These are phyloP conservation scores for Pyrus communis DNA, from an alignment of 306 rosid species.

Conservation along the genomic window DNA sequence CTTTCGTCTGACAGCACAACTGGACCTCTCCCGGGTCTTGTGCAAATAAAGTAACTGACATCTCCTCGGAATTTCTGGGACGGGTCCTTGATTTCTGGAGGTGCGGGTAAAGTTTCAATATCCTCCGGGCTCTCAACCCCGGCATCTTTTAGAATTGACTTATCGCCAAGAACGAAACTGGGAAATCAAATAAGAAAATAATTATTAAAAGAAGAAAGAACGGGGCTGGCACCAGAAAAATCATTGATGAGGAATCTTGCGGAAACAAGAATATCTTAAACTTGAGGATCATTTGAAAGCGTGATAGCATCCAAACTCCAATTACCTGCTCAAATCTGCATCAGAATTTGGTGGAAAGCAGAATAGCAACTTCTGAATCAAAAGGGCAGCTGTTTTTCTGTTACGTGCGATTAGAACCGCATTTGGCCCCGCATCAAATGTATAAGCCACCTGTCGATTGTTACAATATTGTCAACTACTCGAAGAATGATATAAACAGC, in stretches of 20 bases:
- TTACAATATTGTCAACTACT: background rate
- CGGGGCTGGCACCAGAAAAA: background rate
- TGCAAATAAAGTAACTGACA: conserved; percentile 91
- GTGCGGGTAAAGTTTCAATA: conserved; percentile 63
- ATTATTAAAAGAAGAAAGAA: background rate
- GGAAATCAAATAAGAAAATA: background rate
- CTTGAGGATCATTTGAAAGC: background rate
- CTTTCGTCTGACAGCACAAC: conserved; percentile 64
- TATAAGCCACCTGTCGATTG: conserved; percentile 77
- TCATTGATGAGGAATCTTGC: background rate
- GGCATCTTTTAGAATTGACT: conserved; percentile 79
- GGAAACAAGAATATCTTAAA: background rate
- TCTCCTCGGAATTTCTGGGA: conserved; percentile 72
- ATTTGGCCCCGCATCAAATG: conserved; percentile 99
- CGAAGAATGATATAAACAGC: background rate
- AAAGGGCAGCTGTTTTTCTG: conserved; percentile 67
- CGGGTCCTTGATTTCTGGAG: conserved; percentile 71
- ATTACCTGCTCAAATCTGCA: conserved; percentile 64
- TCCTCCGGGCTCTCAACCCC: conserved; percentile 49
- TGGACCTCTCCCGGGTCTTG: conserved; percentile 93
- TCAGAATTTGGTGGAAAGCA: conserved; percentile 82
- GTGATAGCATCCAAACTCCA: background rate
- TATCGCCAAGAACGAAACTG: conserved; percentile 83
- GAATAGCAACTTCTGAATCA: conserved; percentile 83
- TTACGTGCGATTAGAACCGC: conserved; percentile 87